phyloP scores from a whole-genome alignment of 768 basidiomycete genomes.

The Amanita subjunquillea region DNA sequence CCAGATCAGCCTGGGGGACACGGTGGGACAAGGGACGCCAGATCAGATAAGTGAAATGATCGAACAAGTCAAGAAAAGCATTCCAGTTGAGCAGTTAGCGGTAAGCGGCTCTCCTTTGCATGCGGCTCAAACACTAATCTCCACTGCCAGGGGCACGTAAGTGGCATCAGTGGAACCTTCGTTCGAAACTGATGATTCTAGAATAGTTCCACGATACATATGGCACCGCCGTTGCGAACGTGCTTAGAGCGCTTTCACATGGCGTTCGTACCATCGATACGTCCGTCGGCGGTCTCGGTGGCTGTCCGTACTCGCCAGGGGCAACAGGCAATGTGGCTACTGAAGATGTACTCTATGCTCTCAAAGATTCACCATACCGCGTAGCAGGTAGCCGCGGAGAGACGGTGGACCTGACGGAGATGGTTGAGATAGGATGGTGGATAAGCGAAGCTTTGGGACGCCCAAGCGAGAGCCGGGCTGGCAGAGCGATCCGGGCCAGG shows the following conservation, averaged over 20 bases:
- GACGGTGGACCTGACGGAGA: constrained; percentile 47
- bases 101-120: constrained; percentile 23
- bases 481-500: constrained; percentile 52
- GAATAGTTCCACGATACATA: constrained; percentile 83
- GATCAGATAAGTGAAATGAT: constrained; percentile 56
- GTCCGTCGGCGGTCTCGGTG: constrained; percentile 83
- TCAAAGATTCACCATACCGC: constrained; percentile 52
- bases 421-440: constrained; percentile 79
- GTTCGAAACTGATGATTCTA: background rate
- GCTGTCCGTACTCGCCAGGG: constrained; percentile 93
- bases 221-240: constrained; percentile 73
- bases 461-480: constrained; percentile 68
- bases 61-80: constrained; percentile 51
- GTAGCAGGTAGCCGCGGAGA: constrained; percentile 34
- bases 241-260: constrained; percentile 55
- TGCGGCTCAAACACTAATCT: background rate
- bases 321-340: constrained; percentile 94
- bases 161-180: constrained; percentile 9
- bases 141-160: constrained; percentile 41
- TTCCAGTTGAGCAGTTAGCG: constrained; percentile 62
- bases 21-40: constrained; percentile 80
- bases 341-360: constrained; percentile 82
- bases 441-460: constrained; percentile 58
- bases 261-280: constrained; percentile 80
- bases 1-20: constrained; percentile 88